Conservation (phyloP, 2,329 filamentous ascomycete species). For the Mariannaea elegans region DNA sequence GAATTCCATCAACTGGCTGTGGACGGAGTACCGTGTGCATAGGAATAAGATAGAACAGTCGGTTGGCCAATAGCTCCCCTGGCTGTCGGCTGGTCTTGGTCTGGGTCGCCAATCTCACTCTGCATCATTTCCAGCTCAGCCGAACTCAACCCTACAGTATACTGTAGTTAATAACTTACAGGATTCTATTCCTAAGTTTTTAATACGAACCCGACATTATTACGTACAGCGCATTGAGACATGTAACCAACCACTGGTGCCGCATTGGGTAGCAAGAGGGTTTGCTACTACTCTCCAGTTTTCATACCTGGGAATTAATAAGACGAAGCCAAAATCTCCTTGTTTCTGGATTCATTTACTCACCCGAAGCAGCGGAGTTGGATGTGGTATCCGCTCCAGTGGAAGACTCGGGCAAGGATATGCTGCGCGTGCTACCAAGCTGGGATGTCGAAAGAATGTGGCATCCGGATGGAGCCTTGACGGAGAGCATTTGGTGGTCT, state of each 20-base stretch:
- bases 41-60: no score
- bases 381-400: slow-evolving; percentile 2
- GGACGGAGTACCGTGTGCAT: no score
- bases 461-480: slow-evolving; percentile 8
- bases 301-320: no score
- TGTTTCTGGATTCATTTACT: no score
- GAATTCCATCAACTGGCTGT: not conserved
- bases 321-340: no score
- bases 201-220: not conserved
- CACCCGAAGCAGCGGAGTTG: slow-evolving; percentile 12
- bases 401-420: not conserved
- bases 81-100: not conserved
- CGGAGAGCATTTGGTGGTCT: slow-evolving; percentile 1
- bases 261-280: no score
- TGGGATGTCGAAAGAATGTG: not conserved
- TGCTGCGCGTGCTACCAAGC: slow-evolving; percentile 3
- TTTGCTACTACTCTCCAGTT: no score
- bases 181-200: not conserved
- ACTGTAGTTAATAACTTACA: not conserved
- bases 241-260: not conserved
- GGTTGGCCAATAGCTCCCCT: not conserved
- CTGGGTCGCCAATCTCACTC: not conserved
- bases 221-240: not conserved
- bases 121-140: not conserved
- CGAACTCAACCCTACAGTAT: not conserved